Conservation (phyloP, 768 basidiomycete genomes). For the Naganishia vishniacii region DNA sequence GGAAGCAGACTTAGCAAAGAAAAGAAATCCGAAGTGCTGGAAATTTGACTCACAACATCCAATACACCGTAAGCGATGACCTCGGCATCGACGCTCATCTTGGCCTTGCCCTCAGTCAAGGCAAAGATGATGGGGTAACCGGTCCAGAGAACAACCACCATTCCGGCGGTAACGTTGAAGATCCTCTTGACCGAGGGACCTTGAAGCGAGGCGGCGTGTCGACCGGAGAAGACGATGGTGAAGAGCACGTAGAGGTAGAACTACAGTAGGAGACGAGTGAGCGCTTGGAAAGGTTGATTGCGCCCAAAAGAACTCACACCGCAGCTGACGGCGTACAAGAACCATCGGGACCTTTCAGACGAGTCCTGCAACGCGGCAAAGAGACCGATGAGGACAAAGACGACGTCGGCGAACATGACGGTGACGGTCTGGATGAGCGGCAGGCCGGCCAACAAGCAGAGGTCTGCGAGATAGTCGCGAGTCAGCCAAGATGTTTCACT, state of each 20-base stretch:
- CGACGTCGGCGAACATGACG: conserved; percentile 37
- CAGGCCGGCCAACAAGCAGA: conserved; percentile 44
- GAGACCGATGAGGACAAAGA: conserved; percentile 44
- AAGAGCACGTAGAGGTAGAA: conserved; percentile 41
- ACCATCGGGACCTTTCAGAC: conserved; percentile 39
- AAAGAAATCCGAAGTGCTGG: neutral
- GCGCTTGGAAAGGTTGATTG: neutral
- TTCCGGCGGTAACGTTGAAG: conserved; percentile 14
- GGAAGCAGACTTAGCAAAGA: neutral
- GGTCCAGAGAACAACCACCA: conserved; percentile 38
- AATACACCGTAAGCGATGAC: conserved; percentile 46
- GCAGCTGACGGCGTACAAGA: conserved; percentile 38
- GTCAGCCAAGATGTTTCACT: neutral
- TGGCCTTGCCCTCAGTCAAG: conserved; percentile 44
- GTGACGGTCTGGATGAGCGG: conserved; percentile 38
- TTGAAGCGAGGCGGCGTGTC: conserved; percentile 39
- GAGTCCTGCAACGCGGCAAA: conserved; percentile 31
- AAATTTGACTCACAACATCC: conserved; percentile 39
- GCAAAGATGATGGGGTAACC: conserved; percentile 47
- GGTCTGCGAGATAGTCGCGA: conserved; percentile 23
- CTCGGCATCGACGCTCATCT: conserved; percentile 42
- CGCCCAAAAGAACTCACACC: conserved; percentile 22
- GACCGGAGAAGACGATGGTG: conserved; percentile 36
- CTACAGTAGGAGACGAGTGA: neutral
- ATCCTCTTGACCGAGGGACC: conserved; percentile 7